Conservation (phyloP, 768 basidiomycete species). For the Leccinum barrowsii region DNA sequence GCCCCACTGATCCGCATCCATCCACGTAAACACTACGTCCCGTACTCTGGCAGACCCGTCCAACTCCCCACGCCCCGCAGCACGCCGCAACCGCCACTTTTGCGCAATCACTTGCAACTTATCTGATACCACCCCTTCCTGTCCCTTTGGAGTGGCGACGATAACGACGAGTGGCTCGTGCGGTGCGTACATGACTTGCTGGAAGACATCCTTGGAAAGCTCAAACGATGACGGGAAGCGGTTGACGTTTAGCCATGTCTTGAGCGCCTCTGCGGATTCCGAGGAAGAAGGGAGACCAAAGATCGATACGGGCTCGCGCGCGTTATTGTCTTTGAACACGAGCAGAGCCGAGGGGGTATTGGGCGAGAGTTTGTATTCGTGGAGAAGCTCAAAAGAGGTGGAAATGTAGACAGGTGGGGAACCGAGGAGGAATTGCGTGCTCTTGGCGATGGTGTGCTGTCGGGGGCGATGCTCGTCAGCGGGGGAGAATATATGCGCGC, state of each 20-base stretch:
- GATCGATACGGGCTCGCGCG: slow-evolving; percentile 41
- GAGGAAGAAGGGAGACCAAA: slow-evolving; percentile 24
- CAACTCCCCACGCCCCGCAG: neutral
- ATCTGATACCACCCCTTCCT: slow-evolving; percentile 41
- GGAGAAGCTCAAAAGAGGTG: slow-evolving; percentile 31
- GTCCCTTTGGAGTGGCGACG: slow-evolving; percentile 42
- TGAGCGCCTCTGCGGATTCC: slow-evolving; percentile 21
- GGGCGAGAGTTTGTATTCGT: slow-evolving; percentile 34
- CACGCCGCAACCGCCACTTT: slow-evolving; percentile 49
- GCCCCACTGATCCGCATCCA: slow-evolving; percentile 81
- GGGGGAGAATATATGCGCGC: neutral
- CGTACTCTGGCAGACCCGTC: slow-evolving; percentile 19
- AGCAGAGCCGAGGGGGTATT: slow-evolving; percentile 59
- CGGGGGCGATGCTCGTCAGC: neutral
- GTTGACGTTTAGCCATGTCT: slow-evolving; percentile 61
- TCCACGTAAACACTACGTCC: slow-evolving; percentile 83
- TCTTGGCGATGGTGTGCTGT: slow-evolving; percentile 54
- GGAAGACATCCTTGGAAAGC: slow-evolving; percentile 76
- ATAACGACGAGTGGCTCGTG: slow-evolving; percentile 77
- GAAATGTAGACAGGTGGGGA: slow-evolving; percentile 47
- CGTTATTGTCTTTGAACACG: slow-evolving; percentile 60
- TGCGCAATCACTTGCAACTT: slow-evolving; percentile 50
- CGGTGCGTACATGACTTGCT: slow-evolving; percentile 79
- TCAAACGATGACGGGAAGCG: slow-evolving; percentile 72
- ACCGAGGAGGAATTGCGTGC: slow-evolving; percentile 48